phyloP scores from a whole-genome alignment of 805 yeast species.

The Peterozyma xylosa region DNA sequence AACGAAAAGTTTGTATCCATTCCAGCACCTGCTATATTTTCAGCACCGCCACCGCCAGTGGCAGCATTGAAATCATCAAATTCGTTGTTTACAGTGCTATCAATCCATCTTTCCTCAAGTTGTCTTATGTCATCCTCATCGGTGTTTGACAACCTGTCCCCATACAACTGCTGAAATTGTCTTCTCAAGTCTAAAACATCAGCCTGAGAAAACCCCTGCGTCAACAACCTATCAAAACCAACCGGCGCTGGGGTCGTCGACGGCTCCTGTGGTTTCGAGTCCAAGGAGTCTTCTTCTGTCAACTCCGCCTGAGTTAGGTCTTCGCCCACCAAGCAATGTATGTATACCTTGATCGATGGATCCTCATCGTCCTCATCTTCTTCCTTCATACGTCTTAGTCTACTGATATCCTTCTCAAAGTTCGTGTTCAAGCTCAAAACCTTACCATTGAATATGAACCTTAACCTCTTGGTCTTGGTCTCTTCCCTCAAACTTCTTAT shows the following conservation, averaged over 20 bases:
- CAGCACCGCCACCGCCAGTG: not conserved
- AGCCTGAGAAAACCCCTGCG: constrained; percentile 76
- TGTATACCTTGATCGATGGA: constrained; percentile 35
- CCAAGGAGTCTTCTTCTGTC: constrained; percentile 50
- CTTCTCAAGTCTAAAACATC: constrained; percentile 66
- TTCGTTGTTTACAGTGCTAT: constrained; percentile 56
- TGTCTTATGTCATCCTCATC: constrained; percentile 49
- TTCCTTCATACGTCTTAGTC: constrained; percentile 19
- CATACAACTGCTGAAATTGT: constrained; percentile 70
- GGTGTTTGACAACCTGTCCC: constrained; percentile 23
- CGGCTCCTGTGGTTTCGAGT: constrained; percentile 39
- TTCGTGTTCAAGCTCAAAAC: constrained; percentile 52
- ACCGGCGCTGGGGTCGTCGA: constrained; percentile 61
- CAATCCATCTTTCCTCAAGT: constrained; percentile 85
- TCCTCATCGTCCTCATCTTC: constrained; percentile 11
- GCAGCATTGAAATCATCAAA: constrained; percentile 37
- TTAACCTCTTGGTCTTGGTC: constrained; percentile 39
- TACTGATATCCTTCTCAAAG: constrained; percentile 41
- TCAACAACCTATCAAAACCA: constrained; percentile 79
- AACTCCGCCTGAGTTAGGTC: constrained; percentile 47
- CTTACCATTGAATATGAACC: constrained; percentile 64
- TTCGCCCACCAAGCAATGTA: constrained; percentile 79
- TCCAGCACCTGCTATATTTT: constrained; percentile 24
- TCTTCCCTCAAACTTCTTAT: constrained; percentile 29
- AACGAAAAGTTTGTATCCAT: constrained; percentile 50